A percentile compares a stretch with the other conserved stretches of the same genome.
phyloP scores from a whole-genome alignment of 176 grass and related monocot genomes.

The Melocanna baccifera region DNA sequence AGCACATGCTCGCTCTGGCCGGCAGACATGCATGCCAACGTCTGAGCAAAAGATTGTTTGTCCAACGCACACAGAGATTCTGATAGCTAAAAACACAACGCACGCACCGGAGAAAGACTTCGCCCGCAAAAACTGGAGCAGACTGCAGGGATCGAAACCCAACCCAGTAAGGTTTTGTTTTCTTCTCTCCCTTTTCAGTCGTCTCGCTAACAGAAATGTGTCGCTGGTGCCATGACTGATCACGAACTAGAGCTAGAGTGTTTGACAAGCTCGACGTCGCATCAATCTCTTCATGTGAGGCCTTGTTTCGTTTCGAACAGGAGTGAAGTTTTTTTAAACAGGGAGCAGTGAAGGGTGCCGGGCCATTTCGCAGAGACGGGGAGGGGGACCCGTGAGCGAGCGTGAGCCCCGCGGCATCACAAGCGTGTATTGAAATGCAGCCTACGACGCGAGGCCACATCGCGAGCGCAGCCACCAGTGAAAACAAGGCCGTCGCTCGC shows the following conservation, averaged over 20 bases:
- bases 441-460: background rate
- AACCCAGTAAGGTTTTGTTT: background rate
- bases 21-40: background rate
- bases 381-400: conserved; percentile 11
- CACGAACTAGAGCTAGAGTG: background rate
- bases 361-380: background rate
- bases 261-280: background rate
- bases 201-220: background rate
- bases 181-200: too few relatives aligned
- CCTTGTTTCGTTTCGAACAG: background rate
- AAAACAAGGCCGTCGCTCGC: conserved; percentile 11
- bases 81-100: too few relatives aligned
- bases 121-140: background rate
- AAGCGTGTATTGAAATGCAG: background rate
- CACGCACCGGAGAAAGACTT: background rate
- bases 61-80: background rate
- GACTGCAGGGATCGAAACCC: background rate
- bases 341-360: background rate
- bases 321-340: background rate
- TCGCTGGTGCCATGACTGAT: background rate
- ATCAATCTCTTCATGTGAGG: background rate
- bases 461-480: background rate
- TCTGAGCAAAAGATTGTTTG: background rate
- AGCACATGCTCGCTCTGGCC: conserved; percentile 6
- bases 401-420: background rate